phyloP scores from a whole-genome alignment of 495 filamentous ascomycete genomes.

The Margaritispora aquatica region DNA sequence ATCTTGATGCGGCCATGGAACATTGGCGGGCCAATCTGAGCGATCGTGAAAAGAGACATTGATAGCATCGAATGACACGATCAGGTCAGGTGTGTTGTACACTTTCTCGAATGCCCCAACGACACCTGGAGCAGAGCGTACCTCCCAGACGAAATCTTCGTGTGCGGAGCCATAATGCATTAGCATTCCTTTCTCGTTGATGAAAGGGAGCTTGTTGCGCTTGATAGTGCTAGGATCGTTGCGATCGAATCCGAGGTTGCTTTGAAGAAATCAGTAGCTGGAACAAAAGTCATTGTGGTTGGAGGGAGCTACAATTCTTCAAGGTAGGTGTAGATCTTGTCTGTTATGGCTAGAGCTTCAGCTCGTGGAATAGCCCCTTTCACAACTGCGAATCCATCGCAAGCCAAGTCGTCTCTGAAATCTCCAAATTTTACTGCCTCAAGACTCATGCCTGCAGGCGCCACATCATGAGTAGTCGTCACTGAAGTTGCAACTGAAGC shows the following conservation, averaged over 20 bases:
- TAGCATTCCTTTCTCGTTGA: slow-evolving; percentile 38
- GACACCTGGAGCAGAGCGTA: slow-evolving; percentile 37
- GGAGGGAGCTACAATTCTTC: slow-evolving; percentile 25
- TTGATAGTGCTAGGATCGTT: slow-evolving; percentile 32
- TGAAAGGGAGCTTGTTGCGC: slow-evolving; percentile 31
- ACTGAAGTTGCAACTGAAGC: not conserved
- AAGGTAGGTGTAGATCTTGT: slow-evolving; percentile 31
- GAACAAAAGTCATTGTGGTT: not conserved
- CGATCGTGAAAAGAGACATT: slow-evolving; percentile 37
- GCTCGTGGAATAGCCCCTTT: slow-evolving; percentile 38
- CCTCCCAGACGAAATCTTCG: slow-evolving; percentile 38
- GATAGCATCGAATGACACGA: slow-evolving; percentile 40
- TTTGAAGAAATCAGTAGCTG: slow-evolving; percentile 17
- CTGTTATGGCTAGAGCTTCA: slow-evolving; percentile 31
- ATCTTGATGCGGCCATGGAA: slow-evolving; percentile 42
- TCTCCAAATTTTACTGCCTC: not conserved
- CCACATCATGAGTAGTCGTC: not conserved
- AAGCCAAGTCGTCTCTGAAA: slow-evolving; percentile 23
- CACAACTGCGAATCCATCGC: slow-evolving; percentile 38
- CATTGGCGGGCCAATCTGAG: slow-evolving; percentile 31
- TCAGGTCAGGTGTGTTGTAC: slow-evolving; percentile 33
- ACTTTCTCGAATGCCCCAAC: slow-evolving; percentile 36
- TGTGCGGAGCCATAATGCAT: slow-evolving; percentile 35
- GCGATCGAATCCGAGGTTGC: slow-evolving; percentile 33
- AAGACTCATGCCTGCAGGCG: too few relatives aligned